Evolutionary conservation across 257 asterid genomes (phyloP).

Genomic region (Lithospermum erythrorhizon): DNA sequence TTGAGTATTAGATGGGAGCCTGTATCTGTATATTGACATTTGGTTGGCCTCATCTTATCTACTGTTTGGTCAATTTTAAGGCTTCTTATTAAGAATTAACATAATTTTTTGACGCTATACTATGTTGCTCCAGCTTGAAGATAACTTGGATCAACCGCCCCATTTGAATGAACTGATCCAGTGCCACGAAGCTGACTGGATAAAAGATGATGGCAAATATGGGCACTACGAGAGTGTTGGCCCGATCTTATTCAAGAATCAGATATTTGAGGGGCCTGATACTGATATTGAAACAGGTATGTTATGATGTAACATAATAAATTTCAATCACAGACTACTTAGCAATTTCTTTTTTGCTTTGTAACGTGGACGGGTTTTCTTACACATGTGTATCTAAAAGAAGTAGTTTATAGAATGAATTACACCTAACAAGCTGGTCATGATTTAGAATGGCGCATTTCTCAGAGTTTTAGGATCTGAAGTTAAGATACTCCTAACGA

Average conservation of each 20-base stretch:
- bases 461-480: background rate
- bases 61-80: background rate
- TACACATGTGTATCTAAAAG: background rate
- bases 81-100: background rate
- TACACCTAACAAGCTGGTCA: background rate
- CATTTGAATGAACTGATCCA: conserved; percentile 94
- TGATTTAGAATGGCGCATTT: background rate
- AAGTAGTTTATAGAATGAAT: background rate
- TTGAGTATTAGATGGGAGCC: too few species aligned
- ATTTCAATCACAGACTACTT: background rate
- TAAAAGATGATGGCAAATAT: conserved; percentile 79
- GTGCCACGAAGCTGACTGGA: conserved; percentile 87
- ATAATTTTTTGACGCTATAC: background rate
- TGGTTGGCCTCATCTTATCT: conserved; percentile 3
- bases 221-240: conserved; percentile 85
- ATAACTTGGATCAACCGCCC: conserved; percentile 97
- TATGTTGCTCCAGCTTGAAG: conserved; percentile 51
- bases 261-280: conserved; percentile 89
- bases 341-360: background rate
- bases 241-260: conserved; percentile 58
- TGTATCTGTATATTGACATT: too few species aligned
- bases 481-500: background rate
- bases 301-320: background rate
- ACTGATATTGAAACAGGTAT: conserved; percentile 92
- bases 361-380: background rate